phyloP scores from a whole-genome alignment of 805 yeast species.

The Candida tammaniensis region DNA sequence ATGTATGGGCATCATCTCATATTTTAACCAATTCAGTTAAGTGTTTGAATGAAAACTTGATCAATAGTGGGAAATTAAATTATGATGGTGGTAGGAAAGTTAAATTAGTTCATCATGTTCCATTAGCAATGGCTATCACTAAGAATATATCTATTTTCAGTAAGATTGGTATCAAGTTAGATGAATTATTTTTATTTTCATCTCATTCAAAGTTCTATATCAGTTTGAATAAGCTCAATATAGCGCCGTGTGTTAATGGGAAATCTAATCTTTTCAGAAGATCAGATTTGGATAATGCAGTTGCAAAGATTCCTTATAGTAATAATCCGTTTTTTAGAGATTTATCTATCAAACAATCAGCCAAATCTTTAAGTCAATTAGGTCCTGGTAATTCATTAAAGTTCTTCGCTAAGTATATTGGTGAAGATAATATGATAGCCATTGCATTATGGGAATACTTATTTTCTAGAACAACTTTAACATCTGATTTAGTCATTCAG shows the following conservation, averaged over 20 bases:
- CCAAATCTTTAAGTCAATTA: conserved; percentile 19
- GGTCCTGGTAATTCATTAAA: conserved; percentile 54
- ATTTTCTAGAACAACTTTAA: conserved; percentile 67
- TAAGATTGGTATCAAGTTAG: conserved; percentile 61
- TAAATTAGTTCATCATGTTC: conserved; percentile 77
- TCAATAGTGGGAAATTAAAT: conserved; percentile 44
- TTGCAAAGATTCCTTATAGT: conserved; percentile 30
- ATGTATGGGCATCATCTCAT: conserved; percentile 72
- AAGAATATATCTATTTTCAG: conserved; percentile 9
- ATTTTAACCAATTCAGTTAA: conserved; percentile 63
- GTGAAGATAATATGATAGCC: conserved; percentile 92
- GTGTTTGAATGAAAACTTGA: conserved; percentile 46
- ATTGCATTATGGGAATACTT: conserved; percentile 76
- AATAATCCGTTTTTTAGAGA: conserved; percentile 31
- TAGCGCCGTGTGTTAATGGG: conserved; percentile 91
- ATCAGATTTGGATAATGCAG: conserved; percentile 61
- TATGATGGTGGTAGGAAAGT: conserved; percentile 40
- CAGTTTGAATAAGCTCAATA: conserved; percentile 65
- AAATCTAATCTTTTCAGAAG: conserved; percentile 77
- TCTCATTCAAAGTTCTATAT: conserved; percentile 85
- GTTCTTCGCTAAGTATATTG: conserved; percentile 76
- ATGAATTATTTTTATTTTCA: conserved; percentile 81
- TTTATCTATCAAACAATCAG: conserved; percentile 26
- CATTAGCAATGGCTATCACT: conserved; percentile 52
- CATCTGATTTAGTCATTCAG: conserved; percentile 76